Evolutionary conservation across 1,284 basidiomycete genomes (phyloP).

Genomic region (Phellopilus nigrolimitatus): DNA sequence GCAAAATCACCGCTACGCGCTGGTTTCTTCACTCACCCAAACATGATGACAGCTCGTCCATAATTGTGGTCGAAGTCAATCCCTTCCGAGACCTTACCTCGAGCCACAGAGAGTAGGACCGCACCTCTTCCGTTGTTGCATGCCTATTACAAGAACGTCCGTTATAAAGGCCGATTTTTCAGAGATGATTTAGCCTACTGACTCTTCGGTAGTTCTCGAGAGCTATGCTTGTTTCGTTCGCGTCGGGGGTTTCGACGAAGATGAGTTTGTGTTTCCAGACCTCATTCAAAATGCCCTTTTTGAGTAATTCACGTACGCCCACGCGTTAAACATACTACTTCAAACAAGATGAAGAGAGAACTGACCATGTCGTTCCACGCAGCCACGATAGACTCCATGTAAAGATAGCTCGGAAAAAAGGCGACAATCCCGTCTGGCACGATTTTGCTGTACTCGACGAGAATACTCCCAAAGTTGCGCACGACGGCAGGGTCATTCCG

Average conservation of each 20-base stretch:
- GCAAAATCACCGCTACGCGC: background rate
- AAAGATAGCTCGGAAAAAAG: conserved; percentile 99
- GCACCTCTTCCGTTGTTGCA: conserved; percentile 99
- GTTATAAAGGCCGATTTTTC: conserved; percentile 1
- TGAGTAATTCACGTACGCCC: conserved; percentile 10
- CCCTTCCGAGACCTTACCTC: conserved; percentile 99
- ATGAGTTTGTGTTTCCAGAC: conserved; percentile 99
- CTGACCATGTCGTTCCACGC: conserved; percentile 99
- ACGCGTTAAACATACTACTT: background rate
- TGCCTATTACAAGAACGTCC: conserved; percentile 48
- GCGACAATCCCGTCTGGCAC: conserved; percentile 99
- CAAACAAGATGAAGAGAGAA: conserved; percentile 16
- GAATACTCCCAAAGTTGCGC: conserved; percentile 96
- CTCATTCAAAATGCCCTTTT: conserved; percentile 97
- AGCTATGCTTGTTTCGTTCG: conserved; percentile 97
- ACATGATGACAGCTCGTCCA: conserved; percentile 99
- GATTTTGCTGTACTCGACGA: conserved; percentile 96
- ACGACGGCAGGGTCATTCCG: conserved; percentile 99
- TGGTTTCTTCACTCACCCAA: conserved; percentile 62
- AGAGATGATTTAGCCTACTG: conserved; percentile 27
- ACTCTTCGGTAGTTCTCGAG: conserved; percentile 96
- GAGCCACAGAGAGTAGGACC: conserved; percentile 92
- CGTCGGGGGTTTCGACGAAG: conserved; percentile 99
- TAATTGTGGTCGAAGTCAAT: conserved; percentile 99
- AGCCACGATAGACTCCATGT: conserved; percentile 99